These are phyloP conservation scores for Sclerotinia borealis DNA, from an alignment of 2,329 filamentous ascomycete genomes.

Conservation along the genomic window DNA sequence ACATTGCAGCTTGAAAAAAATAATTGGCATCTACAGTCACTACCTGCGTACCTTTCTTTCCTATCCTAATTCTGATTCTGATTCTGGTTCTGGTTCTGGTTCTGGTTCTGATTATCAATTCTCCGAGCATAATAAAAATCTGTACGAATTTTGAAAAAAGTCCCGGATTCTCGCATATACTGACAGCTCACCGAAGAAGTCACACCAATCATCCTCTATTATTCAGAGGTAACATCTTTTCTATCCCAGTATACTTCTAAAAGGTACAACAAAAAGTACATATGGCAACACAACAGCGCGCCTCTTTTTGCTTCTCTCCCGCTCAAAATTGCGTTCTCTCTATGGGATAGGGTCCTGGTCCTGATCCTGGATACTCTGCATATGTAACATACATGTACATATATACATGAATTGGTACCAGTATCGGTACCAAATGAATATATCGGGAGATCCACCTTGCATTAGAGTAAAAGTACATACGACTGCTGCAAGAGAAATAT, in stretches of 20 bases:
- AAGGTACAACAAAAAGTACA: not conserved
- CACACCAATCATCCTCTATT: slow-evolving; percentile 1
- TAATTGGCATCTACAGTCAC: not conserved
- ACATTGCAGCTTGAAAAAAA: not conserved
- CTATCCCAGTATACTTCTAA: not conserved
- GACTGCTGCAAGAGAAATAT: not conserved
- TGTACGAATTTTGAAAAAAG: not conserved
- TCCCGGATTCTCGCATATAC: slow-evolving; percentile 5
- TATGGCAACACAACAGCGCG: slow-evolving; percentile 10
- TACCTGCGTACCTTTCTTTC: not conserved
- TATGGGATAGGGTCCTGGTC: too few relatives aligned
- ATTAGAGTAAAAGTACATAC: not conserved
- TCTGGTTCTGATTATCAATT: slow-evolving; percentile 10
- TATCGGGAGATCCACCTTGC: not conserved
- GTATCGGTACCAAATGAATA: not conserved
- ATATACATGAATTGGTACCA: slow-evolving; percentile 8
- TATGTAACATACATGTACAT: too few relatives aligned
- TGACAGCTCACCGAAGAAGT: slow-evolving; percentile 12
- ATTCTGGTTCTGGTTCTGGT: too few relatives aligned
- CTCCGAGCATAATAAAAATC: slow-evolving; percentile 2
- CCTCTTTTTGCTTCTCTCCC: not conserved
- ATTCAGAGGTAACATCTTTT: not conserved
- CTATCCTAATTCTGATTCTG: slow-evolving; percentile 11
- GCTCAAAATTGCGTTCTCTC: not conserved
- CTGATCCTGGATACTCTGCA: too few relatives aligned